Conservation (phyloP, 176 grass and related monocot genomes). For the Tuctoria greenei region DNA sequence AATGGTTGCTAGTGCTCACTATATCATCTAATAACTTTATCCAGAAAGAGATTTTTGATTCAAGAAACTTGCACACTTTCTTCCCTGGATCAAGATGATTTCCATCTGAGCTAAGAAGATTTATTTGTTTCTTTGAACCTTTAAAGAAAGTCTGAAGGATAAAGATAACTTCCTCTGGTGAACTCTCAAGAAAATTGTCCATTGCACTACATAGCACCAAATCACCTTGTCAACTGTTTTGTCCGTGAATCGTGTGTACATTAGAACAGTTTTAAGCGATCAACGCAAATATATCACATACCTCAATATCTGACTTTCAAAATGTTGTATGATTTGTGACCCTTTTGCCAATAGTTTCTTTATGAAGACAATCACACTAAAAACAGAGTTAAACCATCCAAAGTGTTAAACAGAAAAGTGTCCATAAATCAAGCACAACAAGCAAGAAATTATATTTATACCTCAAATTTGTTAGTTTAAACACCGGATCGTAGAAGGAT, state of each 20-base stretch:
- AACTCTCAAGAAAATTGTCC: conserved; percentile 64
- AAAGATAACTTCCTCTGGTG: conserved; percentile 63
- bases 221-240: conserved; percentile 19
- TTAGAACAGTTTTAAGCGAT: not conserved
- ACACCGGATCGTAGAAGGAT: conserved; percentile 62
- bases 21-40: conserved; percentile 47
- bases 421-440: not conserved
- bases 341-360: conserved; percentile 58
- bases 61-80: conserved; percentile 60
- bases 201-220: conserved; percentile 54
- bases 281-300: conserved; percentile 29
- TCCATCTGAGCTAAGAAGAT: conserved; percentile 40
- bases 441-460: conserved; percentile 46
- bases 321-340: conserved; percentile 52
- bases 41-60: conserved; percentile 55
- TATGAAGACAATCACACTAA: conserved; percentile 55
- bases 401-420: not conserved
- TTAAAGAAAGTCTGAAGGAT: conserved; percentile 69
- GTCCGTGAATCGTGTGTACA: not conserved
- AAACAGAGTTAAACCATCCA: conserved; percentile 3
- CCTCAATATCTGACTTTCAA: conserved; percentile 73
- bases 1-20: conserved; percentile 22
- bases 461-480: conserved; percentile 62
- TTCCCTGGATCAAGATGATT: conserved; percentile 42
- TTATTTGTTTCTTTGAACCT: conserved; percentile 40